Conservation (phyloP, 345 rosid genomes). For the Syzygium oleosum region DNA sequence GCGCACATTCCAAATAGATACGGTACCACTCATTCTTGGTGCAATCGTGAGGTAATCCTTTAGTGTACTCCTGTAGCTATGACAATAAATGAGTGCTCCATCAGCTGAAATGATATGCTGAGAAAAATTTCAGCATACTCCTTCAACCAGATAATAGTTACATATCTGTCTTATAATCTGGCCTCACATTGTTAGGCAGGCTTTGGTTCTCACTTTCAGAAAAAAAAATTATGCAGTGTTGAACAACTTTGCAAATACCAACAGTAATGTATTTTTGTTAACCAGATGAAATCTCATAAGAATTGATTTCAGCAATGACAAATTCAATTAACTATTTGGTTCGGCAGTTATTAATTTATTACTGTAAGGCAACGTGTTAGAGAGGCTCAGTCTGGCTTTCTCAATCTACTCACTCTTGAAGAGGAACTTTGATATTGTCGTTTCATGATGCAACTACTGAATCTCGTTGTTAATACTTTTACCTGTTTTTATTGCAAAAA, state of each 20-base stretch:
- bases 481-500: background rate
- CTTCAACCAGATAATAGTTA: background rate
- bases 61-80: background rate
- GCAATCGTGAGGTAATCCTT: constrained; percentile 49
- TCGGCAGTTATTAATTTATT: background rate
- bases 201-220: background rate
- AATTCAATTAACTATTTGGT: background rate
- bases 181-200: background rate
- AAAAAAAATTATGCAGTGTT: background rate
- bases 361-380: background rate
- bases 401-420: background rate
- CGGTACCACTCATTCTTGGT: constrained; percentile 53
- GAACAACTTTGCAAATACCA: background rate
- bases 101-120: background rate
- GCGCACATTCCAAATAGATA: constrained; percentile 55
- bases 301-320: background rate
- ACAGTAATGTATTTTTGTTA: background rate
- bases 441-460: background rate
- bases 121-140: background rate
- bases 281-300: background rate
- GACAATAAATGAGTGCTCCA: background rate
- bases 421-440: background rate
- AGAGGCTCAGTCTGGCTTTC: background rate
- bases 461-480: background rate
- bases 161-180: background rate